phyloP scores from a whole-genome alignment of 2,329 filamentous ascomycete genomes.

The Neurospora sp. region DNA sequence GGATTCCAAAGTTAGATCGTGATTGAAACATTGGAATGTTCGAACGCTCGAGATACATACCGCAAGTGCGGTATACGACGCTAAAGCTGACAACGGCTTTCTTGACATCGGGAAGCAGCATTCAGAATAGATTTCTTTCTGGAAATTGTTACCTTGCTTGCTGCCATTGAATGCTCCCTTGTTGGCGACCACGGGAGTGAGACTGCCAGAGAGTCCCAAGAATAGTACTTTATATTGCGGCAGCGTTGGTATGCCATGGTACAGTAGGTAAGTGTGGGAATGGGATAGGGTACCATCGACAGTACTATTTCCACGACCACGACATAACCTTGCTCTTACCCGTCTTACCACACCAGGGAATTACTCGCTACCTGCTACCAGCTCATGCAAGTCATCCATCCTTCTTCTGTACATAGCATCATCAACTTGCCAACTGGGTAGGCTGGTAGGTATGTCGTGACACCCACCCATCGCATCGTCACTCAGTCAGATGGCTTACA shows the following conservation, averaged over 20 bases:
- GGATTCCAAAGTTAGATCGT: background rate
- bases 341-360: background rate
- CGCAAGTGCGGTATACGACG: background rate
- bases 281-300: background rate
- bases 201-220: background rate
- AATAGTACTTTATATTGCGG: background rate
- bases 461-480: background rate
- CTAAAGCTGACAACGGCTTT: background rate
- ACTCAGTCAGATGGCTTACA: background rate
- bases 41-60: background rate
- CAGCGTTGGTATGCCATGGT: background rate
- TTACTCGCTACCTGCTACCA: background rate
- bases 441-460: background rate
- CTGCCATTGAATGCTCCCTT: background rate
- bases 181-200: background rate
- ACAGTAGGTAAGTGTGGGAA: background rate
- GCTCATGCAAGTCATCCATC: background rate
- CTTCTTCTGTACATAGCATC: background rate
- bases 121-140: background rate
- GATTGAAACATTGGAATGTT: background rate
- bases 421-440: background rate
- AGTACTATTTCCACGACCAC: background rate
- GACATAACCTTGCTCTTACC: background rate
- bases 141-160: background rate
- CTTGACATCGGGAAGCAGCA: background rate